Conservation (phyloP, 2,329 filamentous ascomycete species). For the Colletotrichum sp. region DNA sequence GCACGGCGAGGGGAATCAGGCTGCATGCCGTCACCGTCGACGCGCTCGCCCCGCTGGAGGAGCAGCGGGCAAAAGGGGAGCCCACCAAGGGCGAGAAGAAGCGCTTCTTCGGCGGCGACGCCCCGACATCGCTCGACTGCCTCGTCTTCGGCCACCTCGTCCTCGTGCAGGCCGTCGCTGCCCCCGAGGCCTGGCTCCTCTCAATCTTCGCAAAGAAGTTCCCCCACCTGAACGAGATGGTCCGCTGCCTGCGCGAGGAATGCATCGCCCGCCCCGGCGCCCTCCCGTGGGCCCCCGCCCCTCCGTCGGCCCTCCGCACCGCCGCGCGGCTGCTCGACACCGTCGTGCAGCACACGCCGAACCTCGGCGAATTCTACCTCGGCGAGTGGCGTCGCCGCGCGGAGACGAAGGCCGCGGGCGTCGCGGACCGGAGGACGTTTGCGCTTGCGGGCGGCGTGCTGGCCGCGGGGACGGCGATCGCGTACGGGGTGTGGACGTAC, state of each 20-base stretch:
- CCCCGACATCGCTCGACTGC: slow-evolving; percentile 75
- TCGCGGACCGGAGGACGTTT: slow-evolving; percentile 29
- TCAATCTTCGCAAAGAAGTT: slow-evolving; percentile 29
- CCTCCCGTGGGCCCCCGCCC: slow-evolving; percentile 29
- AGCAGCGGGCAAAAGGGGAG: slow-evolving; percentile 47
- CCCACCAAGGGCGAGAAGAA: neutral
- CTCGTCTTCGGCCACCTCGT: slow-evolving; percentile 80
- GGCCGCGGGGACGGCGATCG: slow-evolving; percentile 40
- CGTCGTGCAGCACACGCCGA: slow-evolving; percentile 37
- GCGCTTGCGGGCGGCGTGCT: slow-evolving; percentile 36
- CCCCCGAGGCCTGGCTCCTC: slow-evolving; percentile 50
- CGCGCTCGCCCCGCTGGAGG: slow-evolving; percentile 74
- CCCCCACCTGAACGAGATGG: slow-evolving; percentile 30
- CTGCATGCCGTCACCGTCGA: slow-evolving; percentile 75
- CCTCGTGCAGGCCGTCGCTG: slow-evolving; percentile 64
- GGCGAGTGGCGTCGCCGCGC: slow-evolving; percentile 40
- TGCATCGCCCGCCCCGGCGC: slow-evolving; percentile 23
- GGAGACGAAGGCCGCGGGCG: slow-evolving; percentile 33
- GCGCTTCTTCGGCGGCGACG: slow-evolving; percentile 33
- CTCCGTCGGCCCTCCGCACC: slow-evolving; percentile 25
- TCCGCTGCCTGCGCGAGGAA: slow-evolving; percentile 31
- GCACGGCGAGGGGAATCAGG: slow-evolving; percentile 76
- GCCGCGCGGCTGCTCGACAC: slow-evolving; percentile 37
- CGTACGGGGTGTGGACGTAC: slow-evolving; percentile 45
- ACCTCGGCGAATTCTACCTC: slow-evolving; percentile 38